phyloP scores from a whole-genome alignment of 2,329 filamentous ascomycete genomes.

The Fusarium irregulare region DNA sequence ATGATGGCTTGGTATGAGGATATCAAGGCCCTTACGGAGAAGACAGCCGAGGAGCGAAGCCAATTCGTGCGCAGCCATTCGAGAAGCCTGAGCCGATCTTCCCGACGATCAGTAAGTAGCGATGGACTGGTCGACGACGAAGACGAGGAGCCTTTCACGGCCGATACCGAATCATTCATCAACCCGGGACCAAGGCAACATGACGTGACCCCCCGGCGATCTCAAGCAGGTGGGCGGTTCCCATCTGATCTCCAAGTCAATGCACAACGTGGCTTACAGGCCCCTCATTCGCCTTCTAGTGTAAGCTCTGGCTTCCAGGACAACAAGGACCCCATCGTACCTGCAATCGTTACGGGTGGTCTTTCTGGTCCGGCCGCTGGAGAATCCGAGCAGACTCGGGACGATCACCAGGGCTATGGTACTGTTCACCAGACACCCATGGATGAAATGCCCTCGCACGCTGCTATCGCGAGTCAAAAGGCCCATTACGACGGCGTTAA shows the following conservation, averaged over 20 bases:
- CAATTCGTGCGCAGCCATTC: slow-evolving; percentile 87
- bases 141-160: slow-evolving; percentile 72
- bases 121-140: slow-evolving; percentile 83
- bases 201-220: slow-evolving; percentile 70
- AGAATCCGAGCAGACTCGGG: slow-evolving; percentile 48
- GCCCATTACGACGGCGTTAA: slow-evolving; percentile 67
- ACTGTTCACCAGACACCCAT: slow-evolving; percentile 59
- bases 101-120: slow-evolving; percentile 72
- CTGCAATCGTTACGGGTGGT: slow-evolving; percentile 68
- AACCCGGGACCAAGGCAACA: slow-evolving; percentile 61
- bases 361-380: slow-evolving; percentile 55
- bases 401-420: slow-evolving; percentile 56
- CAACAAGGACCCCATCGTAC: slow-evolving; percentile 67
- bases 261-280: slow-evolving; percentile 80
- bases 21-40: slow-evolving; percentile 89
- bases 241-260: slow-evolving; percentile 92
- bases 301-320: slow-evolving; percentile 73
- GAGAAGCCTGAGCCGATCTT: slow-evolving; percentile 78
- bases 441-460: slow-evolving; percentile 62
- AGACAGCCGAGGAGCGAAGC: slow-evolving; percentile 86
- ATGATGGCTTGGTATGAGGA: slow-evolving; percentile 98
- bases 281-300: slow-evolving; percentile 82
- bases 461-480: slow-evolving; percentile 61
- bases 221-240: slow-evolving; percentile 94
- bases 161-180: slow-evolving; percentile 59